These are phyloP conservation scores for Aulographum hederae DNA, from an alignment of 2,329 filamentous ascomycete species.

Conservation along the genomic window DNA sequence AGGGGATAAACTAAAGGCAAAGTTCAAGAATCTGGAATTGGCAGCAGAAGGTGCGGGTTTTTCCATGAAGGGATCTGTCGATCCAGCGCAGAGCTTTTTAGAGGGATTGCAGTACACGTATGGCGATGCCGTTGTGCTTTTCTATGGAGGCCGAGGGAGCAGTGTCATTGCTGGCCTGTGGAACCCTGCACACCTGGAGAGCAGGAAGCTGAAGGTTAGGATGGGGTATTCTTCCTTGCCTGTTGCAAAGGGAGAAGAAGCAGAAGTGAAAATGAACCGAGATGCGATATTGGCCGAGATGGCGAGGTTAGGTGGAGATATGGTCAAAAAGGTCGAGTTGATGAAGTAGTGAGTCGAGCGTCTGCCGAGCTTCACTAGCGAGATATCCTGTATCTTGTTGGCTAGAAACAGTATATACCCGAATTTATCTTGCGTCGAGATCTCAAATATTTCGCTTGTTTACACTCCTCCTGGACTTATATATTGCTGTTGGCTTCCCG, in stretches of 20 bases:
- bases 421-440: too few species aligned
- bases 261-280: conserved; percentile 40
- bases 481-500: too few species aligned
- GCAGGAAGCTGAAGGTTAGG: conserved; percentile 50
- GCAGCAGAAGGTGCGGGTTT: conserved; percentile 25
- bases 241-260: conserved; percentile 21
- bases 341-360: too few species aligned
- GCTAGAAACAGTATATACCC: too few species aligned
- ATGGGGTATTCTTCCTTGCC: conserved; percentile 50
- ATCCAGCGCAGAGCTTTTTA: conserved; percentile 46
- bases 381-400: too few species aligned
- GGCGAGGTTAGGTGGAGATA: conserved; percentile 36
- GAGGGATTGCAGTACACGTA: conserved; percentile 51
- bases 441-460: too few species aligned
- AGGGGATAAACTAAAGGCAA: conserved; percentile 13
- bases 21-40: conserved; percentile 67
- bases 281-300: conserved; percentile 50
- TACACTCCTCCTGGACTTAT: too few species aligned
- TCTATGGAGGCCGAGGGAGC: conserved; percentile 44
- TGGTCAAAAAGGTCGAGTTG: conserved; percentile 49
- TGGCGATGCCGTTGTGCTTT: conserved; percentile 56
- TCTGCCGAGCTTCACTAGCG: too few species aligned
- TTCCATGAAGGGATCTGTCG: conserved; percentile 31
- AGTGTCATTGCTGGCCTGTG: conserved; percentile 45
- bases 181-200: conserved; percentile 37